These are phyloP conservation scores for Ananas comosus DNA, from an alignment of 176 grass and related monocot genomes.

Conservation along the genomic window DNA sequence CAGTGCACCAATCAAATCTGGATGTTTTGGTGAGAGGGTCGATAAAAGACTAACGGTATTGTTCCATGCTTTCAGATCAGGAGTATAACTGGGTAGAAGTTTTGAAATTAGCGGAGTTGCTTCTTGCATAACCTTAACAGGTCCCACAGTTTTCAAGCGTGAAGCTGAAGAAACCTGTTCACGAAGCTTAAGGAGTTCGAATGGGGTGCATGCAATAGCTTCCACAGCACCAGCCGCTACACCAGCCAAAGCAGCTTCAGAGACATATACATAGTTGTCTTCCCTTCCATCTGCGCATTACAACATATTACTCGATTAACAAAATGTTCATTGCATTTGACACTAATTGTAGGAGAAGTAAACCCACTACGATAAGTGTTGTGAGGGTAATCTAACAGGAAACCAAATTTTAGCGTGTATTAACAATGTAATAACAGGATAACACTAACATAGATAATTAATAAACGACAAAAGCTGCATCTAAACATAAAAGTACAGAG, in stretches of 20 bases:
- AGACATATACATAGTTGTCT: conserved; percentile 65
- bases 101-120: conserved; percentile 50
- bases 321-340: neutral
- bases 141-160: conserved; percentile 24
- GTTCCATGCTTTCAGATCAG: conserved; percentile 48
- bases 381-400: neutral
- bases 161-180: conserved; percentile 58
- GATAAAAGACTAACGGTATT: conserved; percentile 62
- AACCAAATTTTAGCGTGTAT: neutral
- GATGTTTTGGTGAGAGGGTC: conserved; percentile 56
- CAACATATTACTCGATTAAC: neutral
- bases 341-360: neutral
- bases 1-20: conserved; percentile 50
- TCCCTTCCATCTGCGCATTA: conserved; percentile 61
- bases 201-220: conserved; percentile 60
- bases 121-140: conserved; percentile 27
- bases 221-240: conserved; percentile 61
- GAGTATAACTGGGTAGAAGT: conserved; percentile 64
- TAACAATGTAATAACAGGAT: neutral
- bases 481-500: neutral
- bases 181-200: conserved; percentile 83
- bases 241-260: conserved; percentile 79
- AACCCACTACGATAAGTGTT: neutral
- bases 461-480: neutral
- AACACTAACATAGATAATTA: neutral